Percentiles rank a stretch among this genome's conserved stretches.
Evolutionary conservation across 495 filamentous ascomycete species (phyloP).

Genomic region (Hypoxylon cercidicola): DNA sequence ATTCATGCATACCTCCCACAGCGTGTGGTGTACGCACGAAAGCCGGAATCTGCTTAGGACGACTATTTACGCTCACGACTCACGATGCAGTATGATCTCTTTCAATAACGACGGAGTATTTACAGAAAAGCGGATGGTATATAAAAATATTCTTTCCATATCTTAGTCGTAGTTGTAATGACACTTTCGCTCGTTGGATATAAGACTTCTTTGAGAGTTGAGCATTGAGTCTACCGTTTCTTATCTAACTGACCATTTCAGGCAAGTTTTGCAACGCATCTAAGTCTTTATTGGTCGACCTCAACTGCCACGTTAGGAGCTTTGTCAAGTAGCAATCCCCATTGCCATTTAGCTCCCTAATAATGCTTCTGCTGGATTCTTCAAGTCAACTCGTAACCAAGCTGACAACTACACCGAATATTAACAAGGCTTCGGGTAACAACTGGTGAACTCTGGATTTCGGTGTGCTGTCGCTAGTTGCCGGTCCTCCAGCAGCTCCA

Average conservation of each 20-base stretch:
- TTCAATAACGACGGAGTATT: background rate
- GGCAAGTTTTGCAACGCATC: conserved; percentile 16
- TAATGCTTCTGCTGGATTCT: too few relatives aligned
- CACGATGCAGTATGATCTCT: conserved; percentile 9
- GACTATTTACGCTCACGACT: conserved; percentile 12
- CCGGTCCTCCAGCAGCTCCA: conserved; percentile 22
- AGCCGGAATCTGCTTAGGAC: conserved; percentile 36
- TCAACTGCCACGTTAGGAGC: background rate
- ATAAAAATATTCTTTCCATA: conserved; percentile 2
- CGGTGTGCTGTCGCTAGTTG: conserved; percentile 14
- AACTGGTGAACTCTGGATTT: background rate
- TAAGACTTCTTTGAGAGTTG: background rate
- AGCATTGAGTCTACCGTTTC: too few relatives aligned
- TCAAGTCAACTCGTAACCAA: background rate
- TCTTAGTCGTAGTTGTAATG: conserved; percentile 5
- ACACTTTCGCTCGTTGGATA: conserved; percentile 7
- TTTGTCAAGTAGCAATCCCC: background rate
- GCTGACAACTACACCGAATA: background rate
- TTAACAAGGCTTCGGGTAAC: background rate
- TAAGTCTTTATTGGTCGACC: conserved; percentile 17
- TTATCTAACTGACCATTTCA: background rate
- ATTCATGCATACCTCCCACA: conserved; percentile 42
- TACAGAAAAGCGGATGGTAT: conserved; percentile 9
- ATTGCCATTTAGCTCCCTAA: background rate
- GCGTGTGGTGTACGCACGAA: conserved; percentile 47